These are phyloP conservation scores for Coleophoma cylindrospora DNA, from an alignment of 2,329 filamentous ascomycete species.

Conservation along the genomic window DNA sequence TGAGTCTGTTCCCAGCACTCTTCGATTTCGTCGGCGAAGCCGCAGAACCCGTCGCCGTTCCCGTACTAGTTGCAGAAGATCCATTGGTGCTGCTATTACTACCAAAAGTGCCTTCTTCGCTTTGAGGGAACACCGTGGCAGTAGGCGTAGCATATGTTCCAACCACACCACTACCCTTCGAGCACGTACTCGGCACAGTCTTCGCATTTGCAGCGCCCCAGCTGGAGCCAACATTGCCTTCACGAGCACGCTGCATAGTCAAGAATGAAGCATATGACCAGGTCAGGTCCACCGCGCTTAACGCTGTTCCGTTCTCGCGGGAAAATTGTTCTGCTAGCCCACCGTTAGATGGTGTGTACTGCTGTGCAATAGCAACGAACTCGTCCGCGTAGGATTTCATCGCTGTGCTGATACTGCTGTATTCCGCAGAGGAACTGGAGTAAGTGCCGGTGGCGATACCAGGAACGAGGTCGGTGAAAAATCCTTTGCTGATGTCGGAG, in stretches of 20 bases:
- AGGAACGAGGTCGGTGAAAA: constrained; percentile 62
- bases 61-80: neutral
- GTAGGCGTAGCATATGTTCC: neutral
- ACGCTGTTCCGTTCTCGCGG: constrained; percentile 40
- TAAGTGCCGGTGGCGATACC: constrained; percentile 57
- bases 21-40: neutral
- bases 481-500: constrained; percentile 55
- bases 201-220: neutral
- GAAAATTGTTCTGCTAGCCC: constrained; percentile 61
- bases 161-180: neutral
- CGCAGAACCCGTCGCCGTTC: neutral
- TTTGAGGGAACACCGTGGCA: neutral
- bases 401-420: constrained; percentile 53
- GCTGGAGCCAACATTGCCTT: neutral
- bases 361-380: constrained; percentile 38
- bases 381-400: constrained; percentile 56
- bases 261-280: constrained; percentile 68
- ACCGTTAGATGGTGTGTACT: constrained; percentile 50
- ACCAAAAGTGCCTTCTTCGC: neutral
- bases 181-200: neutral
- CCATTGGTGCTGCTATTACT: neutral
- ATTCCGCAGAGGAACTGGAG: constrained; percentile 47
- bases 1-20: neutral
- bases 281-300: constrained; percentile 60
- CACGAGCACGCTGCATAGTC: constrained; percentile 28